Evolutionary conservation across 164 flowering plant genomes (phyloP), one percentile per base, ranked within the genome.

Genomic region (Amborella trichopoda): DNA sequence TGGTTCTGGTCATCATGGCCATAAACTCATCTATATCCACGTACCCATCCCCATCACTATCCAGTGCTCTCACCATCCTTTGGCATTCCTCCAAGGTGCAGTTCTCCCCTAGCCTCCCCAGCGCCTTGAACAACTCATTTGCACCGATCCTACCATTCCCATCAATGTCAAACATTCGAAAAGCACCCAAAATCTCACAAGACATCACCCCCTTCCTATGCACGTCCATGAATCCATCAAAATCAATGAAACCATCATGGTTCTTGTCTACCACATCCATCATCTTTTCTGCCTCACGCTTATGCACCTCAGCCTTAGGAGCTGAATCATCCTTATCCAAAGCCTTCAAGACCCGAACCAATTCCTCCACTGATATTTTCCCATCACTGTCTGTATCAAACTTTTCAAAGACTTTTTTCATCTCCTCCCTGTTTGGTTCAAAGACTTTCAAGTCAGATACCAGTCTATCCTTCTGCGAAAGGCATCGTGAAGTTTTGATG

Each of bases 331-430:
- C 63, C 41, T 61, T 71, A 23, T 75, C 70, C 10, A 89, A 21
- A 5, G 89, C 80, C 52, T 55, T 71, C 39, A 81, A 33, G 6
- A 72, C 55, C 5, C 58, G 63, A 54, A 55, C 66, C 61, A 84
- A 81, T 46, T 84, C 97, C 12, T 57, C 62, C 24, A 51, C 70
- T 0, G 89, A 80, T 21, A 89, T 76, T 66, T 76, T 82, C 22
- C 97, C 94, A 40, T 89, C 94, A 46, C 61, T 69, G 74, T 89
- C 67, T n/a, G 71, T 16, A 42, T 84, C 87, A 39, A 82, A 70
- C 38, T 66, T 78, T 12, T 78, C 64, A 42, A 84, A 84, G 1
- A 81, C 87, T 28, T 45, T 61, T 68, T 40, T 72, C 74, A 85
- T 65, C 64, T 89, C 95, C 0, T 70, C 71, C 30, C 19, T 23